Evolutionary conservation across 2,329 filamentous ascomycete genomes (phyloP), one percentile per base, ranked within the genome.

Genomic region (Basipetospora chlamydospora): DNA sequence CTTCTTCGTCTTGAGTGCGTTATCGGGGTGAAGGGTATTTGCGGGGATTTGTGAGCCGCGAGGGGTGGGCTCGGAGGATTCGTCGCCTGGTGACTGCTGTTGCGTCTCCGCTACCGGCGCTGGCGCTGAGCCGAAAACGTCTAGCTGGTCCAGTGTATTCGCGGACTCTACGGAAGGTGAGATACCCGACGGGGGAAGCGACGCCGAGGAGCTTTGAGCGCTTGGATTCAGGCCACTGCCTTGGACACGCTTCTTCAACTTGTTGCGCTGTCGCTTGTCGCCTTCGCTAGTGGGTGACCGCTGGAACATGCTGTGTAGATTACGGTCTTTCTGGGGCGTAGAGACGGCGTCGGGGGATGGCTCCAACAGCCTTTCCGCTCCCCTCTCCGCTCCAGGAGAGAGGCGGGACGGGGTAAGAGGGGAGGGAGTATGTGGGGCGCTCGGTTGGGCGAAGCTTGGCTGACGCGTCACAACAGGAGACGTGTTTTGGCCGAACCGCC

Each of bases 131-230:
- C 16, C 28, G 15, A 13, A 25, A 26, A 17, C 22, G 12, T 26
- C 32, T 1, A 38, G 25, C 12, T 47, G 44, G 16, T 73, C 67
- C 41, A 68, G 47, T 1, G 66, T 65, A 41, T 71, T 67, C 2
- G 54, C 37, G 4, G 50, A 41, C 43, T 73, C 70, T 16, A 52
- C 42, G 23, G 49, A 55, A 2, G 70, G 68, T 5, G 69, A 70
- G 2, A 56, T 54, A 29, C 59, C 54, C 10, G 62, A 64, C 26
- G 55, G 53, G 5, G 61, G 54, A 12, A 93, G 62, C 6, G 87
- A 95, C 12, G 81, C 73, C 6, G 73, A 80, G 12, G 90, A 96
- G 51, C 87, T 95, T 44, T 94, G 86, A 0, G 88, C 87, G 52
- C 88, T 95, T 26, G 20, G 26, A 21, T 37, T 31, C 15, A 78